Evolutionary conservation across 164 flowering plant species (phyloP).

Genomic region (Pachysandra terminalis): DNA sequence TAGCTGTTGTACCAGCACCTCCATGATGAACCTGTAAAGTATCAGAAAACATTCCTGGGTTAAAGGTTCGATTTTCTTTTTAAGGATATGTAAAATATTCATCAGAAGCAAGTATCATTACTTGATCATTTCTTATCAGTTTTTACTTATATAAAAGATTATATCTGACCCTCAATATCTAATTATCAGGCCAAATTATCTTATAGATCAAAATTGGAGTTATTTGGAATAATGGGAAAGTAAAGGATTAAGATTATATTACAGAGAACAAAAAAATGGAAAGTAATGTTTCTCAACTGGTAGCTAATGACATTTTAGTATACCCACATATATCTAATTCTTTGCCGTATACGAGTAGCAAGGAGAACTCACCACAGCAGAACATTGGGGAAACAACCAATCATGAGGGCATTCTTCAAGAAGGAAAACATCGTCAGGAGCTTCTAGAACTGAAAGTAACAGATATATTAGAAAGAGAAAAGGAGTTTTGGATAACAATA

Average conservation of each 20-base stretch:
- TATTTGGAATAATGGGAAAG: neutral
- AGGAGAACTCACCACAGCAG: constrained; percentile 77
- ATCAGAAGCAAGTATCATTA: neutral
- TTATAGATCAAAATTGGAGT: neutral
- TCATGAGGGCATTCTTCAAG: constrained; percentile 93
- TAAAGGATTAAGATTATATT: neutral
- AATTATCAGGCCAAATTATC: neutral
- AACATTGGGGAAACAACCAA: constrained; percentile 95
- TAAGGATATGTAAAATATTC: neutral
- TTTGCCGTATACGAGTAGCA: too few species aligned
- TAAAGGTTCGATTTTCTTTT: neutral
- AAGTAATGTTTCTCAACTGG: neutral
- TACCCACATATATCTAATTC: neutral
- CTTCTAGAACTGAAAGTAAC: constrained; percentile 53
- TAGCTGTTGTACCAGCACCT: constrained; percentile 98
- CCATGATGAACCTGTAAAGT: constrained; percentile 91
- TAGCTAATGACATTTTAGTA: constrained; percentile 1
- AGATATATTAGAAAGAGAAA: neutral
- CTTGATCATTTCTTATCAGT: neutral
- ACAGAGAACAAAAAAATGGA: neutral
- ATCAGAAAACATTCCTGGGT: neutral
- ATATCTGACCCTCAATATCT: too few species aligned
- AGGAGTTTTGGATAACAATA: neutral
- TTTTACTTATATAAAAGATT: too few species aligned
- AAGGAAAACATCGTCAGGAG: constrained; percentile 64